Evolutionary conservation across 148 eudicot genomes (phyloP).

Genomic region (Rhododendron williamsianum): DNA sequence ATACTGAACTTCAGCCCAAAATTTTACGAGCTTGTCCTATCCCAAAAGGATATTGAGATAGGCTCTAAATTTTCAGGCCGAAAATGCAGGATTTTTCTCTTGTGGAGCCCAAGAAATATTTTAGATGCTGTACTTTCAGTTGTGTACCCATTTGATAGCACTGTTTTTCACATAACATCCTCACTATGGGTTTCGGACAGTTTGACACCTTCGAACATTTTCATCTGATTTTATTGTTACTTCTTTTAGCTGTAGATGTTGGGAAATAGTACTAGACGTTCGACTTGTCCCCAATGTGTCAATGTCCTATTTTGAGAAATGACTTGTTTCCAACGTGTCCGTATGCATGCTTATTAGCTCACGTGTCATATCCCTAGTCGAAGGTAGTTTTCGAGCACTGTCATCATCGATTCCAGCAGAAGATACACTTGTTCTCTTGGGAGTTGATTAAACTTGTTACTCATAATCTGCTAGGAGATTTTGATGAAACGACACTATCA

Average conservation of each 20-base stretch:
- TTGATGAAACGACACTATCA: not conserved
- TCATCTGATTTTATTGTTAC: not conserved
- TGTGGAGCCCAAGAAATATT: not conserved
- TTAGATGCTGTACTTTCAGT: not conserved
- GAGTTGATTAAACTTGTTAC: not conserved
- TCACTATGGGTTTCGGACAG: not conserved
- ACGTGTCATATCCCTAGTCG: not conserved
- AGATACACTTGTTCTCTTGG: not conserved
- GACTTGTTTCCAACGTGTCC: not conserved
- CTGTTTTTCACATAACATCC: not conserved
- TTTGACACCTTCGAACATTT: not conserved
- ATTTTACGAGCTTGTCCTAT: not conserved
- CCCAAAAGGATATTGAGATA: not conserved
- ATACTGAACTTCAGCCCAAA: not conserved
- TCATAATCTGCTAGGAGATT: not conserved
- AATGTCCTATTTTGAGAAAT: not conserved
- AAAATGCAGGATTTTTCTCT: not conserved
- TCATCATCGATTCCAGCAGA: not conserved
- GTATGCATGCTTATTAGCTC: not conserved
- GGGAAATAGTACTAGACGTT: not conserved
- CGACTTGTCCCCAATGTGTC: not conserved
- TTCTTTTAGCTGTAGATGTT: not conserved
- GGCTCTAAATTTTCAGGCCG: not conserved
- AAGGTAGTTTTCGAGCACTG: not conserved
- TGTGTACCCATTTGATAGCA: not conserved